phyloP scores from a whole-genome alignment of 2,329 filamentous ascomycete species.

The Botrytis deweyae region DNA sequence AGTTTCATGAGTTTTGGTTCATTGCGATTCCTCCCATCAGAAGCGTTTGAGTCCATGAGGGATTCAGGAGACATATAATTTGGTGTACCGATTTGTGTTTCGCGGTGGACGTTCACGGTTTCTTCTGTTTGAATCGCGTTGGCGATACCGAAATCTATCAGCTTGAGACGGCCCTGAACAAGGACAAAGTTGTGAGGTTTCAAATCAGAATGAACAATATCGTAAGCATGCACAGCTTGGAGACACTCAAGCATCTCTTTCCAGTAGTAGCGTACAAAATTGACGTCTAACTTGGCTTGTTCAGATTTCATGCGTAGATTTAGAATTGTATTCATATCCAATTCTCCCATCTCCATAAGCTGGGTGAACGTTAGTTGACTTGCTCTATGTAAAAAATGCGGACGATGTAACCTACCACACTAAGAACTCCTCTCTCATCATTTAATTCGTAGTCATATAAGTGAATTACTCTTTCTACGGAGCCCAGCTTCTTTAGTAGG shows the following conservation, averaged over 20 bases:
- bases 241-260: conserved; percentile 99
- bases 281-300: conserved; percentile 75
- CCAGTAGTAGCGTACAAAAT: conserved; percentile 97
- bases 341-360: conserved; percentile 97
- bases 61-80: conserved; percentile 99
- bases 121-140: conserved; percentile 95
- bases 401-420: conserved; percentile 59
- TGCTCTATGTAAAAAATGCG: background rate
- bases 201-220: conserved; percentile 94
- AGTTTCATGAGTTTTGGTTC: conserved; percentile 83
- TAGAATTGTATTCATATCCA: conserved; percentile 85
- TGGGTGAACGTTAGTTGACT: conserved; percentile 39
- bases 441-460: conserved; percentile 94
- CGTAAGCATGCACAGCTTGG: conserved; percentile 79
- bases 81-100: conserved; percentile 91
- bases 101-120: conserved; percentile 95
- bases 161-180: conserved; percentile 83
- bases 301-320: conserved; percentile 69
- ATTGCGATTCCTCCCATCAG: conserved; percentile 42
- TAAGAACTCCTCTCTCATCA: conserved; percentile 83
- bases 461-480: conserved; percentile 86
- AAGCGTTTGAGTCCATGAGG: conserved; percentile 78
- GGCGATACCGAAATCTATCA: conserved; percentile 98
- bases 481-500: conserved; percentile 74
- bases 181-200: conserved; percentile 98